Conservation (phyloP, 768 basidiomycete genomes). For the Mycena rosella region DNA sequence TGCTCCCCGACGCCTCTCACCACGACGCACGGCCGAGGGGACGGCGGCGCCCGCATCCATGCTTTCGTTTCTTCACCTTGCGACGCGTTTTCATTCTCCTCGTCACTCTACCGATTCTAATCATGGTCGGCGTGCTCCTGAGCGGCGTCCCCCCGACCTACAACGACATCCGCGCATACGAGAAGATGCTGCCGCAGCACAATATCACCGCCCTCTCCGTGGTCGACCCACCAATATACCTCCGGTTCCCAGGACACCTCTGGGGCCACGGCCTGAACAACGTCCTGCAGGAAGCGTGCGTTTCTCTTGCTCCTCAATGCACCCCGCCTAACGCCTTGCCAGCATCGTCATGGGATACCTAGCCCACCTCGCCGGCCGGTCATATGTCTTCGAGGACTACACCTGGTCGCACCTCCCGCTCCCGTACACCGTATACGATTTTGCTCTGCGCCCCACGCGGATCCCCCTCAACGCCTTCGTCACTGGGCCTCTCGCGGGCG, state of each 20-base stretch:
- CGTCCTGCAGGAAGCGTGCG: conserved; percentile 71
- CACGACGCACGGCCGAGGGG: conserved; percentile 28
- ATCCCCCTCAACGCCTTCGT: conserved; percentile 73
- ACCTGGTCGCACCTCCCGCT: conserved; percentile 68
- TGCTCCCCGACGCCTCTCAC: conserved; percentile 31
- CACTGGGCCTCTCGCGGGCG: conserved; percentile 68
- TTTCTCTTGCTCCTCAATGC: conserved; percentile 28
- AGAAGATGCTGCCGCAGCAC: conserved; percentile 56
- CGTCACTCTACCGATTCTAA: conserved; percentile 36
- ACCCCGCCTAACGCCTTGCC: background rate
- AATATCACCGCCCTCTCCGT: conserved; percentile 37
- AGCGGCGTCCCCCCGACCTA: conserved; percentile 57
- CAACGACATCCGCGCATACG: conserved; percentile 49
- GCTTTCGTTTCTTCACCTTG: conserved; percentile 41
- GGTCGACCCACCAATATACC: conserved; percentile 47
- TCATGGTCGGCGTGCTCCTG: conserved; percentile 47
- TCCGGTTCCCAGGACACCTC: conserved; percentile 66
- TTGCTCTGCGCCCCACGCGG: conserved; percentile 62
- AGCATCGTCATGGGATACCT: conserved; percentile 67
- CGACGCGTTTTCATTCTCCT: conserved; percentile 45
- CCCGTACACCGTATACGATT: conserved; percentile 67
- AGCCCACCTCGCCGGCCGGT: conserved; percentile 62
- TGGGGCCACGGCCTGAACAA: conserved; percentile 77
- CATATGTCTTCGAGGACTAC: conserved; percentile 75
- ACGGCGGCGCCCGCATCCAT: conserved; percentile 23